Percentiles rank a stretch among this genome's conserved stretches.
These are phyloP conservation scores for Theileria annulata DNA, from an alignment of 169 alveolate genomes.

Conservation along the genomic window DNA sequence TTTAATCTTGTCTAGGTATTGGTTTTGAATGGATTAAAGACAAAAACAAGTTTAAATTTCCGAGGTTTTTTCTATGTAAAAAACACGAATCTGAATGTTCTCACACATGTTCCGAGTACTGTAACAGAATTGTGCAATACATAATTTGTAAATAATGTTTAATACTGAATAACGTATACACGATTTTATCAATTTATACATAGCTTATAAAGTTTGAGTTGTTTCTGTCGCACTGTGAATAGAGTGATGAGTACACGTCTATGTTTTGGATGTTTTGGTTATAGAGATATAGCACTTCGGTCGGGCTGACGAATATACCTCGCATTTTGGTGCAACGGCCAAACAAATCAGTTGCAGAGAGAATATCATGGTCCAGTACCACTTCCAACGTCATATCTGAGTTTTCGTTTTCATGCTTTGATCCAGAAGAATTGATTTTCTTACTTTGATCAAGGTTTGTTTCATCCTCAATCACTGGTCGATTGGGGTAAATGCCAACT, in stretches of 20 bases:
- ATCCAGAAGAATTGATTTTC: background rate
- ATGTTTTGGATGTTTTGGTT: background rate
- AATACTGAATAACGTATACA: no score
- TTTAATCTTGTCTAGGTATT: background rate
- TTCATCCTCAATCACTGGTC: background rate
- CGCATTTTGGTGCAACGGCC: conserved; percentile 65
- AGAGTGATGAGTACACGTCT: conserved; percentile 8
- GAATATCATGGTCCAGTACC: conserved; percentile 18
- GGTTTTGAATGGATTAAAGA: conserved; percentile 1
- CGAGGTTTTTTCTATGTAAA: background rate
- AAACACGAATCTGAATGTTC: background rate
- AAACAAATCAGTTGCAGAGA: conserved; percentile 41
- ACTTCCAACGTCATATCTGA: conserved; percentile 32
- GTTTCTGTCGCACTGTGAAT: conserved; percentile 28
- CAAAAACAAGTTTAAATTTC: background rate
- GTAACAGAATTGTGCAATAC: conserved; percentile 2
- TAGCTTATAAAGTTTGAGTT: conserved; percentile 46
- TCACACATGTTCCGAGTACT: background rate
- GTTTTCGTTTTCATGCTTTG: conserved; percentile 1
- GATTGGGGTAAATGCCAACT: conserved; percentile 63
- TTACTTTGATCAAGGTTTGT: background rate
- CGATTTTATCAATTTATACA: conserved; percentile 8
- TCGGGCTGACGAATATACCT: conserved; percentile 39
- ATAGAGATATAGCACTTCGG: conserved; percentile 35
- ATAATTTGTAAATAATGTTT: background rate